These are phyloP conservation scores for Venturia pyrina DNA, from an alignment of 2,329 filamentous ascomycete genomes.

Conservation along the genomic window DNA sequence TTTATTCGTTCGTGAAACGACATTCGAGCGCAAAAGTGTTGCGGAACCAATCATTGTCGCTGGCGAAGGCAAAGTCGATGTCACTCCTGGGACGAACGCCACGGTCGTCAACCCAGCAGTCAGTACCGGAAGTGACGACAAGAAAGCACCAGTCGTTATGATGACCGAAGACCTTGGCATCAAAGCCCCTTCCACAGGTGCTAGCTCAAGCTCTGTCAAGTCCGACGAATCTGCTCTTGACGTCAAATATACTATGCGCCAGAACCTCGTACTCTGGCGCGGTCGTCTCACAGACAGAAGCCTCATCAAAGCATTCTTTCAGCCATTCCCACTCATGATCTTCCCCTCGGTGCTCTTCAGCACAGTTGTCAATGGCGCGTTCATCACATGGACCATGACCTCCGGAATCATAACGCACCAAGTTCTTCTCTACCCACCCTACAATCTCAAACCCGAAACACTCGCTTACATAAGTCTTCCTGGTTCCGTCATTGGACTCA, in stretches of 20 bases:
- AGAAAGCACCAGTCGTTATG: background rate
- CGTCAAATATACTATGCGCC: slow-evolving; percentile 4
- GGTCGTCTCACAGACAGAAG: slow-evolving; percentile 7
- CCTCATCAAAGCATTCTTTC: slow-evolving; percentile 10
- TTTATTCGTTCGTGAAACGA: slow-evolving; percentile 37
- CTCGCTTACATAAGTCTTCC: slow-evolving; percentile 43
- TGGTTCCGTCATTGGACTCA: slow-evolving; percentile 37
- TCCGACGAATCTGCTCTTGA: background rate
- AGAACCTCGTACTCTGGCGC: slow-evolving; percentile 1
- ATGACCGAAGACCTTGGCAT: background rate
- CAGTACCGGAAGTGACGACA: background rate
- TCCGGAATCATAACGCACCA: slow-evolving; percentile 40
- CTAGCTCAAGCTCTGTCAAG: background rate
- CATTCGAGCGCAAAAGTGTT: slow-evolving; percentile 17
- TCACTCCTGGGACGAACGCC: background rate
- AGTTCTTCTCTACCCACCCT: slow-evolving; percentile 24
- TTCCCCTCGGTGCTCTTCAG: slow-evolving; percentile 30
- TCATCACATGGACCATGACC: slow-evolving; percentile 32
- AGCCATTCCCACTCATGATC: slow-evolving; percentile 26
- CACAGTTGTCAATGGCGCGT: slow-evolving; percentile 34
- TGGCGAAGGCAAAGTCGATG: background rate
- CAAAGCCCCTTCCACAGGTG: background rate
- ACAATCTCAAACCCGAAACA: slow-evolving; percentile 39
- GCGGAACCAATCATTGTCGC: background rate
- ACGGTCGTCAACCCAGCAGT: background rate